Evolutionary conservation across 1,284 basidiomycete species (phyloP), one percentile per base, ranked within the genome.

Genomic region (Boletellus sp.): DNA sequence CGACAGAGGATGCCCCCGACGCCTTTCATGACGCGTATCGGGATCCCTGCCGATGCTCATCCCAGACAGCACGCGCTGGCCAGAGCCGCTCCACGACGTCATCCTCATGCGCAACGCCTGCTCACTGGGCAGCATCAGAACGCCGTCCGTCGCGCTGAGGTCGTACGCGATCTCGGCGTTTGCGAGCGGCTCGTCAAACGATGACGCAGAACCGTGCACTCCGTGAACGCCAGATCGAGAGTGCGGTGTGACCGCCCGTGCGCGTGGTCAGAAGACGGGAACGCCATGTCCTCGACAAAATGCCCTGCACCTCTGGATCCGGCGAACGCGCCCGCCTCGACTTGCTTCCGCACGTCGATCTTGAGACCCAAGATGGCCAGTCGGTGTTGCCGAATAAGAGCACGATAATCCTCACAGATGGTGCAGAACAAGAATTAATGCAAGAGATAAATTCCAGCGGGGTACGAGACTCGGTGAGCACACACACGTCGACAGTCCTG

Each of bases 371-470:
- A 71, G 11, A 89, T 74, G 53, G 85, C 83, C 47, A 90, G 72
- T 47, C 83, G 80, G 48, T 83, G 77, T 1, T 81, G 77, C 0
- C 88, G 82, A 32, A 92, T 76, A 10, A 90, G 81, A 0, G 86
- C 83, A 58, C 89, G 88, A 57, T 91, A 91, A 63, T 93, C 91
- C 56, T 87, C 86, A 1, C 82, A 80, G 0, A 92, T 76, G 2
- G 81, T 77, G 60, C 82, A 79, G 73, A 93, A 94, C 10, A 83
- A 75, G 66, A 93, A 88, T 56, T 93, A 90, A 58, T 89, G 87
- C 0, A 85, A 83, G 13, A 91, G 80, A 65, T 93, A 93, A 37
- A 95, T 77, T n/a, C 0, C 87, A 77, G 0, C 82, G 77, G 1
- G 90, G 86, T 1, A 90, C 75, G 22, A 90, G 72, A 3, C 70